Evolutionary conservation across 257 asterid genomes (phyloP).

Genomic region (Perilla frutescens): DNA sequence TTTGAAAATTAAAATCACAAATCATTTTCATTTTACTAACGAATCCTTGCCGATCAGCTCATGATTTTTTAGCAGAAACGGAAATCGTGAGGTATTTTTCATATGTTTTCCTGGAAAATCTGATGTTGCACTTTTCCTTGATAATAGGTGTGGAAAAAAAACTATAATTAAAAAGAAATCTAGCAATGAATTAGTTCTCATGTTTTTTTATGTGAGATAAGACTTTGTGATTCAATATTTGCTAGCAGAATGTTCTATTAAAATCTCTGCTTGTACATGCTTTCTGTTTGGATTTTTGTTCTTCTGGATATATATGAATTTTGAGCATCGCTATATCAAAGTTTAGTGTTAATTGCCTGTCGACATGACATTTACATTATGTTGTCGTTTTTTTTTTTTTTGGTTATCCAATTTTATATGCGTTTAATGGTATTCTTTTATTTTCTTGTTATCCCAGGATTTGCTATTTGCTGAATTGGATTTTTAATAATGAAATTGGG

Average conservation of each 20-base stretch:
- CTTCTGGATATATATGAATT: conserved; percentile 28
- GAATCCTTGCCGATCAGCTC: conserved; percentile 32
- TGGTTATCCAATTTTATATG: not conserved
- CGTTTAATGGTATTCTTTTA: not conserved
- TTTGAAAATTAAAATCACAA: conserved; percentile 16
- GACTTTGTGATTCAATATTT: conserved; percentile 17
- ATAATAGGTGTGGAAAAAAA: conserved; percentile 2
- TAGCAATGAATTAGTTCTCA: conserved; percentile 1
- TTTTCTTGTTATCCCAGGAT: conserved; percentile 46
- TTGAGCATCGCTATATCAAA: conserved; percentile 17
- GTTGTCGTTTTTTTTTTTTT: not conserved
- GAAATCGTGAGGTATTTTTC: conserved; percentile 1
- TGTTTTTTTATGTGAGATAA: conserved; percentile 7
- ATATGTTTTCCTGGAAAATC: not conserved
- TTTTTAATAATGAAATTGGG: conserved; percentile 58
- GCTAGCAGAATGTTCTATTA: conserved; percentile 15
- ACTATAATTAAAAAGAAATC: not conserved
- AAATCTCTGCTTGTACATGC: not conserved
- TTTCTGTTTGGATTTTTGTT: not conserved
- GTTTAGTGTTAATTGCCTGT: conserved; percentile 14
- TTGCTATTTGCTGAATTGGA: conserved; percentile 30
- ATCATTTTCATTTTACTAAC: conserved; percentile 2
- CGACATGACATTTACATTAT: not conserved
- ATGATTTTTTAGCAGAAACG: conserved; percentile 22
- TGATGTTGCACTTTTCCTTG: conserved; percentile 22